A percentile compares a stretch with the other conserved stretches of the same genome.
phyloP scores from a whole-genome alignment of 2,329 filamentous ascomycete species.

The Chaetomium globosum region DNA sequence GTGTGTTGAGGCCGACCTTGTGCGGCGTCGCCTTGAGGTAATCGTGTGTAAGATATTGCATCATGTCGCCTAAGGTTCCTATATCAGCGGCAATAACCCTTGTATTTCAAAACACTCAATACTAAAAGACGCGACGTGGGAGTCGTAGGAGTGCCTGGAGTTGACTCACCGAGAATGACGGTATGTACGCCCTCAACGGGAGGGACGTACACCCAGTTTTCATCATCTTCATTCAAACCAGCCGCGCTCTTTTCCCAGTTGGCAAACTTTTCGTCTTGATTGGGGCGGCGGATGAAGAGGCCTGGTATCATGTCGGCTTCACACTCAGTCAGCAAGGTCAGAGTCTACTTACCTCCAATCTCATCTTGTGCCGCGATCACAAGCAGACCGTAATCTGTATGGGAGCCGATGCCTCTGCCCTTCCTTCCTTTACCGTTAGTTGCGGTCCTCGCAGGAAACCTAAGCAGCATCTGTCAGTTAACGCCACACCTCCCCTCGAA shows the following conservation, averaged over 20 bases:
- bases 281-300: slow-evolving; percentile 51
- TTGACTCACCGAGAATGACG: slow-evolving; percentile 50
- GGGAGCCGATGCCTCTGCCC: slow-evolving; percentile 55
- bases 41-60: slow-evolving; percentile 54
- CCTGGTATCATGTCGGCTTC: slow-evolving; percentile 34
- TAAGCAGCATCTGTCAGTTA: slow-evolving; percentile 17
- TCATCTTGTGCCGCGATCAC: slow-evolving; percentile 54
- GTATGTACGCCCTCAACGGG: slow-evolving; percentile 50
- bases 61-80: slow-evolving; percentile 50
- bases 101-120: not conserved
- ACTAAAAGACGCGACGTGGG: not conserved
- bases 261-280: slow-evolving; percentile 45
- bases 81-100: not conserved
- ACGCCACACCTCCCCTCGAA: slow-evolving; percentile 9
- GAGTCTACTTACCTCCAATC: slow-evolving; percentile 45
- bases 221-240: slow-evolving; percentile 49
- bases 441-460: slow-evolving; percentile 42
- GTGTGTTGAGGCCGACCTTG: slow-evolving; percentile 54
- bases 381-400: slow-evolving; percentile 56
- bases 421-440: slow-evolving; percentile 54
- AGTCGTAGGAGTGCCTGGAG: not conserved
- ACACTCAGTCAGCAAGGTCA: not conserved
- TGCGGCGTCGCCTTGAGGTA: slow-evolving; percentile 52
- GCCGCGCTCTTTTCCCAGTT: slow-evolving; percentile 53
- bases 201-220: slow-evolving; percentile 53